Evolutionary conservation across 108 stramenopile genomes (phyloP).

Genomic region (Fistulifera solaris): DNA sequence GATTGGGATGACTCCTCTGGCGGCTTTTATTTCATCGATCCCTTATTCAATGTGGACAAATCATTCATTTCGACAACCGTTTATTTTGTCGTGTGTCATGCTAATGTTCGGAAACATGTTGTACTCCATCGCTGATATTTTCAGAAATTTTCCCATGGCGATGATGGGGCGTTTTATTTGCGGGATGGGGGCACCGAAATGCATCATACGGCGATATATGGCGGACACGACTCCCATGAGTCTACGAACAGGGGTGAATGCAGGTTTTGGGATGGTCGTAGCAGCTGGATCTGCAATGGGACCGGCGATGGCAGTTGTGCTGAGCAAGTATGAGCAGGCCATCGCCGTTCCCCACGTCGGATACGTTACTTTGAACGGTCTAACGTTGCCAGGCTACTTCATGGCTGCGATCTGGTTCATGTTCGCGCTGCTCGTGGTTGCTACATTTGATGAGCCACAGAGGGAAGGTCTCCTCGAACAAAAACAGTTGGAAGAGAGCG

Average conservation of each 20-base stretch:
- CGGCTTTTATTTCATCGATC: conserved; percentile 63
- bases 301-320: conserved; percentile 65
- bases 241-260: conserved; percentile 71
- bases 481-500: conserved; percentile 24
- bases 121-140: conserved; percentile 61
- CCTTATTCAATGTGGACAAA: conserved; percentile 78
- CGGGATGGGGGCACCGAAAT: conserved; percentile 79
- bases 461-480: conserved; percentile 54
- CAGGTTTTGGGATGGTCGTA: conserved; percentile 67
- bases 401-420: conserved; percentile 71
- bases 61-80: conserved; percentile 55
- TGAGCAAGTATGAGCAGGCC: conserved; percentile 39
- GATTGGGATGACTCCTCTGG: conserved; percentile 86
- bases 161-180: conserved; percentile 69
- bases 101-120: conserved; percentile 66
- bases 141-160: conserved; percentile 45
- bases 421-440: conserved; percentile 27
- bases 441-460: conserved; percentile 46
- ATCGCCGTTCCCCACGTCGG: conserved; percentile 32
- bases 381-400: conserved; percentile 74
- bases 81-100: conserved; percentile 54
- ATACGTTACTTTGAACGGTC: conserved; percentile 47
- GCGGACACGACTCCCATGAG: conserved; percentile 68
- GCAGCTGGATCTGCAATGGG: conserved; percentile 79
- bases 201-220: conserved; percentile 81